phyloP scores from a whole-genome alignment of 768 basidiomycete genomes.

The Phaeotremella skinneri region DNA sequence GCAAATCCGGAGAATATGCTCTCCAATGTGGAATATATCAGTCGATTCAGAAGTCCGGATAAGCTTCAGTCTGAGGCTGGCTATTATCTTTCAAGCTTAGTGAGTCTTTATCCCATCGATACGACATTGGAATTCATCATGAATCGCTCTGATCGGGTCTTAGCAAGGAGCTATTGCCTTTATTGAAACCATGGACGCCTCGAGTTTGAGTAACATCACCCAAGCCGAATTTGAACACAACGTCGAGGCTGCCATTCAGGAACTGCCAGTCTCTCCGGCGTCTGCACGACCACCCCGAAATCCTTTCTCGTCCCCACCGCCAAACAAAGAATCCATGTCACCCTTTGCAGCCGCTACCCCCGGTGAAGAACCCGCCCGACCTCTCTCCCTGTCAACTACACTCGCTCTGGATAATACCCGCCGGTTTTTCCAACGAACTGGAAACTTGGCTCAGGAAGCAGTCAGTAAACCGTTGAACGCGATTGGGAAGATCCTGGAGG shows the following conservation, averaged over 20 bases:
- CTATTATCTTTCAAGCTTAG: slow-evolving; percentile 93
- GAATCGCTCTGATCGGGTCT: neutral
- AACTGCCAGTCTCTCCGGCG: slow-evolving; percentile 73
- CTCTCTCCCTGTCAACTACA: slow-evolving; percentile 61
- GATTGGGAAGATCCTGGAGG: slow-evolving; percentile 80
- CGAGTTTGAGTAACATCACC: slow-evolving; percentile 86
- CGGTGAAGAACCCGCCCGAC: slow-evolving; percentile 86
- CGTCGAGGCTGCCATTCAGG: slow-evolving; percentile 63
- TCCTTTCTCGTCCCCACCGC: slow-evolving; percentile 52
- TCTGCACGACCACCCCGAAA: slow-evolving; percentile 52
- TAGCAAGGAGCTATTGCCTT: slow-evolving; percentile 96
- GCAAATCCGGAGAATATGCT: slow-evolving; percentile 91
- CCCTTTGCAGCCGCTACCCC: slow-evolving; percentile 37
- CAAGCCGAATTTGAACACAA: slow-evolving; percentile 87
- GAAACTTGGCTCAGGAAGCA: slow-evolving; percentile 60
- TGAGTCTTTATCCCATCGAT: slow-evolving; percentile 43
- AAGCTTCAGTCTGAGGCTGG: slow-evolving; percentile 94
- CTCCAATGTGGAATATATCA: slow-evolving; percentile 98
- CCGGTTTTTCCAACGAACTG: slow-evolving; percentile 80
- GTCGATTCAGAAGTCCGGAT: slow-evolving; percentile 81
- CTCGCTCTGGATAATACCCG: slow-evolving; percentile 68
- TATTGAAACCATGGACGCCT: slow-evolving; percentile 97
- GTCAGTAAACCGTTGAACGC: slow-evolving; percentile 88
- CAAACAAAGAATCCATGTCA: slow-evolving; percentile 26
- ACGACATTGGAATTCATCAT: neutral